Conservation (phyloP, 176 grass and related monocot species). For the Aegilops sharonensis region DNA sequence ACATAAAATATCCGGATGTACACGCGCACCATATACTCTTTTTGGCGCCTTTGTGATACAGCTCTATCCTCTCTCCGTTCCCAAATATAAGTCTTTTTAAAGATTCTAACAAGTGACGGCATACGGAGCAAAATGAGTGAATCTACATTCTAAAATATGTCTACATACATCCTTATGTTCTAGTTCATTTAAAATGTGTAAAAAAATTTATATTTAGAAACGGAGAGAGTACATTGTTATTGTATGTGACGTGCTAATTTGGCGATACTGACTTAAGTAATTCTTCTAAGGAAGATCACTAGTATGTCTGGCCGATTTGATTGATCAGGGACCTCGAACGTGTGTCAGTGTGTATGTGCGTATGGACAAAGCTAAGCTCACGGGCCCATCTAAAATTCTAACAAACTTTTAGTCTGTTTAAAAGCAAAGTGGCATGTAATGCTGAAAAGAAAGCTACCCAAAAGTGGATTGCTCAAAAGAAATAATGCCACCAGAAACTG, state of each 20-base stretch:
- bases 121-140: no score
- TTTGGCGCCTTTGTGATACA: slow-evolving; percentile 7
- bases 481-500: no score
- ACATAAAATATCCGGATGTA: no score
- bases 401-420: slow-evolving; percentile 4
- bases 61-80: no score
- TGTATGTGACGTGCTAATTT: background rate
- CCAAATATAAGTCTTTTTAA: no score
- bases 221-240: background rate
- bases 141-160: no score
- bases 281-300: background rate
- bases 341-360: background rate
- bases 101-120: no score
- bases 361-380: background rate
- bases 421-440: background rate
- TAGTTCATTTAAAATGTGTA: no score
- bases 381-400: background rate
- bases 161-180: no score
- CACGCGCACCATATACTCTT: background rate
- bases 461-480: background rate
- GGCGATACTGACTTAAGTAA: background rate
- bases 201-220: no score
- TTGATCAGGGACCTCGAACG: background rate
- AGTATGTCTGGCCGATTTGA: background rate
- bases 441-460: background rate